Conservation (phyloP, 176 grass and related monocot species). For the Juncus inflexus region DNA sequence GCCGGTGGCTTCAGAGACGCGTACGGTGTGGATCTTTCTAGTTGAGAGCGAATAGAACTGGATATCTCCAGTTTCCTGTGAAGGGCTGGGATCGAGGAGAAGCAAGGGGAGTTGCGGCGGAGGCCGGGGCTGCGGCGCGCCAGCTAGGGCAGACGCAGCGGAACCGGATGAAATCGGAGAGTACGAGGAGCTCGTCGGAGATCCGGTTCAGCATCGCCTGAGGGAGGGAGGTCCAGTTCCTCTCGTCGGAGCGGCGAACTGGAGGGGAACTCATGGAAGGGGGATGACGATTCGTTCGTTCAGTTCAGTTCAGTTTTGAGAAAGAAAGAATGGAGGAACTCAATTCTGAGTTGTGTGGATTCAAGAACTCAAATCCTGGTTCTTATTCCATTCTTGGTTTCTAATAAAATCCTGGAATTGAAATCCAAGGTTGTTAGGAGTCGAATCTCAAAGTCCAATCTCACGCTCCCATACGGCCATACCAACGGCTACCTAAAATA, state of each 20-base stretch:
- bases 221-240: conserved; percentile 22
- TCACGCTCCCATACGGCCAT: too few relatives aligned
- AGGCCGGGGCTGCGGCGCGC: conserved; percentile 6
- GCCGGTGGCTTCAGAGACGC: conserved; percentile 10
- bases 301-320: too few relatives aligned
- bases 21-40: conserved; percentile 7
- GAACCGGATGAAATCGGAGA: conserved; percentile 23
- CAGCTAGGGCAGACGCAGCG: conserved; percentile 26
- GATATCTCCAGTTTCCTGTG: not conserved
- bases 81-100: conserved; percentile 2
- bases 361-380: too few relatives aligned
- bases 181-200: conserved; percentile 13
- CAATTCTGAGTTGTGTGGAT: too few relatives aligned
- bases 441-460: too few relatives aligned
- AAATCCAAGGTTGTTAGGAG: too few relatives aligned
- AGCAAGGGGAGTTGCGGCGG: conserved; percentile 34
- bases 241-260: too few relatives aligned
- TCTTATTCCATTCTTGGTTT: too few relatives aligned
- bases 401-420: too few relatives aligned
- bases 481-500: not conserved
- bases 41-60: not conserved
- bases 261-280: too few relatives aligned
- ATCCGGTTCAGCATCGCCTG: conserved; percentile 29
- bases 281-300: too few relatives aligned
- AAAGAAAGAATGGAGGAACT: too few relatives aligned